Conservation (phyloP, 257 asterid species). For the Nicotiana tomentosiformis region DNA sequence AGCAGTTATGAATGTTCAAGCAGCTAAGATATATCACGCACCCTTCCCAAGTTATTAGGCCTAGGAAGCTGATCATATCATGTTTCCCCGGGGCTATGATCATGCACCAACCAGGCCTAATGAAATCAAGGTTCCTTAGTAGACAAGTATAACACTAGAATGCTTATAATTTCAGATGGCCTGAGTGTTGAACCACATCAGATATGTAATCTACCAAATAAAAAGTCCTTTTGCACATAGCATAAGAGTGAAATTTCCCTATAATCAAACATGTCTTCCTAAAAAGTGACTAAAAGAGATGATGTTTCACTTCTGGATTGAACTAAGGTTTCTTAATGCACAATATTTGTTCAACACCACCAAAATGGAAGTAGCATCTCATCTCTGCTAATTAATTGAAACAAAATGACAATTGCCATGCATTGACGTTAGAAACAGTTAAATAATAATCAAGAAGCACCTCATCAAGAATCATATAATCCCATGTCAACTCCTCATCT, state of each 20-base stretch:
- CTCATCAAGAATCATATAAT: constrained; percentile 93
- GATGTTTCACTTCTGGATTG: background rate
- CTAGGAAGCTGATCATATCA: background rate
- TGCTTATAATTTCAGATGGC: background rate
- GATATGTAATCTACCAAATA: background rate
- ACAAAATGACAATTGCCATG: background rate
- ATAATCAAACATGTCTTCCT: background rate
- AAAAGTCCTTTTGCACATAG: background rate
- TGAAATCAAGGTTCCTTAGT: background rate
- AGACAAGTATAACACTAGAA: background rate
- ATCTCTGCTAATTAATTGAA: background rate
- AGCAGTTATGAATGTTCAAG: background rate
- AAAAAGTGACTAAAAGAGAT: background rate
- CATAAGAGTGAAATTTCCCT: background rate
- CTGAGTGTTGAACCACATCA: background rate
- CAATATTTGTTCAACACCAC: background rate
- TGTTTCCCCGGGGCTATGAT: background rate
- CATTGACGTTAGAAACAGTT: background rate
- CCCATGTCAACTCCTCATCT: constrained; percentile 71
- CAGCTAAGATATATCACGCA: background rate
- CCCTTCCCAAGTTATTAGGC: background rate
- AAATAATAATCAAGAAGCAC: constrained; percentile 27
- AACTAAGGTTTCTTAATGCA: background rate
- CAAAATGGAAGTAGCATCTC: background rate
- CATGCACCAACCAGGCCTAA: background rate